Conservation (phyloP, 768 basidiomycete species). For the Amanita phalloides region DNA sequence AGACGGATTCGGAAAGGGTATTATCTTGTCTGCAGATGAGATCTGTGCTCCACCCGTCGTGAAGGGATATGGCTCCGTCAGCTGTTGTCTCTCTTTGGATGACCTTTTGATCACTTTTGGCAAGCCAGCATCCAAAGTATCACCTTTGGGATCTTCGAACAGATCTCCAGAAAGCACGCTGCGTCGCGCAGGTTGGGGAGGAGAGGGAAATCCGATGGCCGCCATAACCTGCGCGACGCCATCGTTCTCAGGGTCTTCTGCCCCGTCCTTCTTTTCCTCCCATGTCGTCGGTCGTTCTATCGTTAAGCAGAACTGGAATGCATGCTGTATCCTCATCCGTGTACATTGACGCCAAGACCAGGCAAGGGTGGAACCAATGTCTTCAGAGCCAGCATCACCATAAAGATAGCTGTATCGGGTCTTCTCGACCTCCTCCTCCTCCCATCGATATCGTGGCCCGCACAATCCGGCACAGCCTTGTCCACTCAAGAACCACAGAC, state of each 20-base stretch:
- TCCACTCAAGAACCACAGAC: constrained; percentile 71
- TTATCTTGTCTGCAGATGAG: constrained; percentile 42
- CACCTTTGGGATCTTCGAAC: constrained; percentile 41
- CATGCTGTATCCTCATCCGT: constrained; percentile 60
- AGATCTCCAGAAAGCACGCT: constrained; percentile 53
- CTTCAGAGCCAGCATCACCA: constrained; percentile 35
- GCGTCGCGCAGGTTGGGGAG: constrained; percentile 44
- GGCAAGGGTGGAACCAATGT: constrained; percentile 34
- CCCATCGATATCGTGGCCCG: constrained; percentile 78
- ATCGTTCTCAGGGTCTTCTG: constrained; percentile 15
- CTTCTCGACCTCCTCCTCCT: constrained; percentile 68
- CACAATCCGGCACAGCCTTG: constrained; percentile 74
- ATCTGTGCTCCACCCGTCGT: constrained; percentile 46
- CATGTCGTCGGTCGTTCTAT: constrained; percentile 22
- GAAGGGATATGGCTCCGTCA: constrained; percentile 66
- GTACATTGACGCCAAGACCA: constrained; percentile 79
- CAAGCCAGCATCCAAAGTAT: constrained; percentile 6
- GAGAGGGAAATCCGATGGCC: constrained; percentile 39
- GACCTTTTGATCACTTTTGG: constrained; percentile 27
- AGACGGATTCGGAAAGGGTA: constrained; percentile 66
- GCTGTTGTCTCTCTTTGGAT: constrained; percentile 34
- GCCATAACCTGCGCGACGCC: constrained; percentile 52
- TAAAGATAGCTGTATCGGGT: constrained; percentile 29
- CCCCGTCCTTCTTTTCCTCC: constrained; percentile 21
- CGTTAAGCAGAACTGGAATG: constrained; percentile 68